phyloP scores from a whole-genome alignment of 768 basidiomycete species.

The Pisolithus tinctorius region DNA sequence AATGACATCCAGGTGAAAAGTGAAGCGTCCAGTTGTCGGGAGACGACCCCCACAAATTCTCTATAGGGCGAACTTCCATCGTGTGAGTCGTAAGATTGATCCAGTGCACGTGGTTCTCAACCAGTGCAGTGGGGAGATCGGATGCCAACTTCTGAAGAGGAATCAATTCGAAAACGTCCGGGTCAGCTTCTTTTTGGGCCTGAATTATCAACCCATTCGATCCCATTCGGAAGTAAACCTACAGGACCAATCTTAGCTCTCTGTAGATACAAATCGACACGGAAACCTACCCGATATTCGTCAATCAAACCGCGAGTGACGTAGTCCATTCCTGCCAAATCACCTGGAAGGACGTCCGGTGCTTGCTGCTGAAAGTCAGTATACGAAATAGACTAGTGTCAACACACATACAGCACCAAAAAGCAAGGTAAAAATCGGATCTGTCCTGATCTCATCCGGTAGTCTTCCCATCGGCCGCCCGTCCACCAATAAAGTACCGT shows the following conservation, averaged over 20 bases:
- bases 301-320: slow-evolving; percentile 17
- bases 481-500: slow-evolving; percentile 35
- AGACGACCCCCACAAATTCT: slow-evolving; percentile 20
- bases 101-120: slow-evolving; percentile 25
- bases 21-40: slow-evolving; percentile 19
- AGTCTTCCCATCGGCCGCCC: slow-evolving; percentile 35
- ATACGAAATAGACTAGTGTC: neutral
- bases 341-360: slow-evolving; percentile 30
- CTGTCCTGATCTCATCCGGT: slow-evolving; percentile 24
- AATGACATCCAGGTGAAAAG: neutral
- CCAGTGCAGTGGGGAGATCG: slow-evolving; percentile 21
- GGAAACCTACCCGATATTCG: slow-evolving; percentile 13
- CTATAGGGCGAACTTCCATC: slow-evolving; percentile 24
- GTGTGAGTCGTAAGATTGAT: slow-evolving; percentile 16
- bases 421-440: slow-evolving; percentile 30
- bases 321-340: slow-evolving; percentile 29
- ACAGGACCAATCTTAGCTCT: neutral
- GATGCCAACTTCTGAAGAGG: slow-evolving; percentile 13
- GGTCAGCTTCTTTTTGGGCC: slow-evolving; percentile 1
- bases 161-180: slow-evolving; percentile 15
- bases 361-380: slow-evolving; percentile 10
- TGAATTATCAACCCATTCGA: slow-evolving; percentile 13
- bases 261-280: neutral
- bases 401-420: slow-evolving; percentile 29
- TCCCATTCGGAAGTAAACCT: slow-evolving; percentile 21